Percentiles rank a stretch among this genome's conserved stretches.
Evolutionary conservation across 2,329 filamentous ascomycete genomes (phyloP).

Genomic region (Aspergillus pseudoterreus): DNA sequence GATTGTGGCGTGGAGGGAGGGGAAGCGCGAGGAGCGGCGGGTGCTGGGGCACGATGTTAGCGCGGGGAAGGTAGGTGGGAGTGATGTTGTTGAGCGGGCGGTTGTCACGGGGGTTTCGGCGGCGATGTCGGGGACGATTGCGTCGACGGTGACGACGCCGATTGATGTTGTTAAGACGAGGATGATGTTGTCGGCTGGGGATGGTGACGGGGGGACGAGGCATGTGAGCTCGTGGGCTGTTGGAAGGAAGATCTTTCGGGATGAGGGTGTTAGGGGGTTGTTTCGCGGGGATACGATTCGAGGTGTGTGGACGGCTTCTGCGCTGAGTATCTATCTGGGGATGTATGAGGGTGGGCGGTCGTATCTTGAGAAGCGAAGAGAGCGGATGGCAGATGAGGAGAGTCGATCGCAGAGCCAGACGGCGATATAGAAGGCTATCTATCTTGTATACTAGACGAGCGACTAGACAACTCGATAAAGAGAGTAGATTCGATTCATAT

Average conservation of each 20-base stretch:
- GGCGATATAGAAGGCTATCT: not conserved
- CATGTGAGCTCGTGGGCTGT: slow-evolving; percentile 44
- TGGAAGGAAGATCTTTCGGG: slow-evolving; percentile 60
- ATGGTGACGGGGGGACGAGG: slow-evolving; percentile 15
- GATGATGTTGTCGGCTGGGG: slow-evolving; percentile 69
- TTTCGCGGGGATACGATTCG: slow-evolving; percentile 71
- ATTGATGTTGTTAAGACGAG: slow-evolving; percentile 86
- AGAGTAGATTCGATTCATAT: not conserved
- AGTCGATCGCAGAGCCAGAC: not conserved
- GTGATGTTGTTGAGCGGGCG: slow-evolving; percentile 60
- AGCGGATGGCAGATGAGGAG: slow-evolving; percentile 1
- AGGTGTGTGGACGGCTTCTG: slow-evolving; percentile 75
- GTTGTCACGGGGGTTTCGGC: slow-evolving; percentile 70
- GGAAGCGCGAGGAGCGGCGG: slow-evolving; percentile 27
- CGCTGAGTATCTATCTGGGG: slow-evolving; percentile 79
- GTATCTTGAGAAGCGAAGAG: slow-evolving; percentile 45
- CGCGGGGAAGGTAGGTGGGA: slow-evolving; percentile 4
- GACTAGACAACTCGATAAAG: not conserved
- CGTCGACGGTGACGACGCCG: slow-evolving; percentile 80
- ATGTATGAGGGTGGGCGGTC: slow-evolving; percentile 77
- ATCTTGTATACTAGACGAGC: no score
- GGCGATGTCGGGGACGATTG: slow-evolving; percentile 67
- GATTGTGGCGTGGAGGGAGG: slow-evolving; percentile 46
- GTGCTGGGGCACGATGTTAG: slow-evolving; percentile 24
- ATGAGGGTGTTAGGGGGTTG: slow-evolving; percentile 68